Evolutionary conservation across 1,139 yeast genomes (phyloP).

Genomic region (Geotrichum fermentans): DNA sequence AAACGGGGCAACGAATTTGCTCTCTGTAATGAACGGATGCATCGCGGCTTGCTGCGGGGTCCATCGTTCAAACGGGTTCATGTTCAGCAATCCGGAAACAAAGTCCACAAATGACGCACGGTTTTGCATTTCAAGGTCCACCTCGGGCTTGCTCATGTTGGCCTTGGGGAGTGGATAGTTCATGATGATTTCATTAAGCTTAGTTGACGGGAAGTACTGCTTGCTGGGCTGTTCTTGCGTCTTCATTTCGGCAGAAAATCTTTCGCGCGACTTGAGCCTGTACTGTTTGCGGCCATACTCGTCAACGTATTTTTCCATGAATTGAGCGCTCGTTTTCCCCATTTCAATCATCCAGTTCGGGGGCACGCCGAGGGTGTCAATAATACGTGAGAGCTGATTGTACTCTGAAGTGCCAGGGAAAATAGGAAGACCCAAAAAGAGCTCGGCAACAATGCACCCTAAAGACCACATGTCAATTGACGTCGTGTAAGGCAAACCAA

Average conservation of each 20-base stretch:
- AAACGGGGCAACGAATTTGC: conserved; percentile 37
- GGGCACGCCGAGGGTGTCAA: conserved; percentile 79
- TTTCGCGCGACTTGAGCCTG: conserved; percentile 52
- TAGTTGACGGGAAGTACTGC: conserved; percentile 73
- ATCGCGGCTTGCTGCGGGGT: conserved; percentile 92
- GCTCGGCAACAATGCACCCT: conserved; percentile 93
- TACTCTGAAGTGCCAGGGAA: conserved; percentile 95
- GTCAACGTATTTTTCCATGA: conserved; percentile 48
- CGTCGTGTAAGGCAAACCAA: conserved; percentile 82
- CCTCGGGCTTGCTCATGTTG: conserved; percentile 57
- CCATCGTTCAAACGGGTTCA: conserved; percentile 91
- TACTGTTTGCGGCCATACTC: conserved; percentile 41
- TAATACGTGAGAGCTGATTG: conserved; percentile 79
- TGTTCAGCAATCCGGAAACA: conserved; percentile 65
- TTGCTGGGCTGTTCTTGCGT: conserved; percentile 73
- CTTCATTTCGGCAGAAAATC: conserved; percentile 53
- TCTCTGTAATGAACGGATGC: conserved; percentile 77
- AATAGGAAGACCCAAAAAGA: conserved; percentile 86
- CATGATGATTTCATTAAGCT: conserved; percentile 67
- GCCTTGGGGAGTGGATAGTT: conserved; percentile 71
- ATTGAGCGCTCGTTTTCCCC: conserved; percentile 78
- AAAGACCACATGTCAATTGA: conserved; percentile 98
- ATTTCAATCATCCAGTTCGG: conserved; percentile 96
- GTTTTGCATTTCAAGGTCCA: conserved; percentile 59
- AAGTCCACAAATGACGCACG: conserved; percentile 73